phyloP scores from a whole-genome alignment of 768 basidiomycete species.

The Galerina sulciceps region DNA sequence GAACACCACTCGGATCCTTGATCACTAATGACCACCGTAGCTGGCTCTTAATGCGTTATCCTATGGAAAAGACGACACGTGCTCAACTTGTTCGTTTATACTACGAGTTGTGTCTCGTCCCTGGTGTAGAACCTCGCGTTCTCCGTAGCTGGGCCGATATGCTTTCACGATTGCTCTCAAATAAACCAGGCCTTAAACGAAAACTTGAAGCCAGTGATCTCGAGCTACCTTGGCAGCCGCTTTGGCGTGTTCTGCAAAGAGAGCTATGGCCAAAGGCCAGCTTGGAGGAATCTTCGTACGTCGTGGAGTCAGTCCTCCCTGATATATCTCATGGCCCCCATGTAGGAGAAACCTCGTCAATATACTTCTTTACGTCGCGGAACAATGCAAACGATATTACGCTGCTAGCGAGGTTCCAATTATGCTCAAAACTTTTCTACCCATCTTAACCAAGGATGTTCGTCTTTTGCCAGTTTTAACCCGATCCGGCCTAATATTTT shows the following conservation, averaged over 20 bases:
- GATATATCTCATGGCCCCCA: slow-evolving; percentile 29
- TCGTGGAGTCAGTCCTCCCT: slow-evolving; percentile 3
- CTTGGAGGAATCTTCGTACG: slow-evolving; percentile 62
- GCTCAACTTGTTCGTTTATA: slow-evolving; percentile 76
- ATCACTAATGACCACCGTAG: slow-evolving; percentile 36
- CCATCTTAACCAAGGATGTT: slow-evolving; percentile 73
- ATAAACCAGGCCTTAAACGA: slow-evolving; percentile 64
- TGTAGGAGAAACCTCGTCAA: slow-evolving; percentile 61
- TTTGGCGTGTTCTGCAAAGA: slow-evolving; percentile 77
- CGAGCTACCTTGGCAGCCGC: slow-evolving; percentile 70
- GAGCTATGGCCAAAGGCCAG: slow-evolving; percentile 77
- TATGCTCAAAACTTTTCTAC: slow-evolving; percentile 76
- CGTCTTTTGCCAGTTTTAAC: slow-evolving; percentile 23
- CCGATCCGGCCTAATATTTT: neutral
- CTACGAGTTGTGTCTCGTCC: slow-evolving; percentile 78
- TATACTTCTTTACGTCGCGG: slow-evolving; percentile 74
- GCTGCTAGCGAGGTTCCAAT: slow-evolving; percentile 62
- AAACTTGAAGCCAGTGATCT: slow-evolving; percentile 73
- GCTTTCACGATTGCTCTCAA: slow-evolving; percentile 70
- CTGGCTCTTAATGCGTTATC: slow-evolving; percentile 85
- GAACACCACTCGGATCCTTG: neutral
- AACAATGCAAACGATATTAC: slow-evolving; percentile 74
- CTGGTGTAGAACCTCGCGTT: slow-evolving; percentile 74
- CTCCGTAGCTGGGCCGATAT: slow-evolving; percentile 80
- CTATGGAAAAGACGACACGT: slow-evolving; percentile 68